Evolutionary conservation across 116 monocot species (phyloP), one percentile per base, ranked within the genome.

Genomic region (Posidonia oceanica): DNA sequence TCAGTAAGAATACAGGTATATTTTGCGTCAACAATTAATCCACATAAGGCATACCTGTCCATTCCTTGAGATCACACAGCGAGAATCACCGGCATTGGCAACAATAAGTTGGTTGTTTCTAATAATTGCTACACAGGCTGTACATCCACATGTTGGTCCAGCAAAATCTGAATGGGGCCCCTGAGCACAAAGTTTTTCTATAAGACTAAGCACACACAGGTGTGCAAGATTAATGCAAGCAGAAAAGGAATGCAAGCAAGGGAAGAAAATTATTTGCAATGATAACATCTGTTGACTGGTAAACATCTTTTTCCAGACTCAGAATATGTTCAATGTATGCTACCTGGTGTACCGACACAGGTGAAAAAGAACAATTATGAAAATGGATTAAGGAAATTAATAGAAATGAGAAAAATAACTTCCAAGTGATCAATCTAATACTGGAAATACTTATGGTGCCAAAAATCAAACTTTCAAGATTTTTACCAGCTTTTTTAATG

Each of bases 1-100:
- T 48, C n/a, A 11, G 17, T 23, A 38, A 13, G 40, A 29, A 14
- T 41, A 20, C 39, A n/a, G 15, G 44, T 18, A 41, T 22, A 40
- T 3, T 37, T 37, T 20, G 36, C 39, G 18, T 20, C 58, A 1
- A 70, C 36, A 59, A 39, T 7, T 39, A 39, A 39, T 58, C 44
- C 10, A 60, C 22, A 2, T 51, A 72, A 56, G 14, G 29, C 17
- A 74, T 74, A 97, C 97, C 83, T 87, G 87, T 67, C 97, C 87
- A 83, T 87, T 89, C 77, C 85, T 86, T 67, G 97, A 97, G 39
- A 97, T 87, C 59, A 97, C 92, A 82, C 92, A 97, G 36, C 97
- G 97, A 75, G 97, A 97, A 83, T 97, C 97, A 37, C 97, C 92
- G 80, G 93, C 97, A 83, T 97, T 97, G 75, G 89, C 97, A 65